Percentiles rank a stretch among this genome's conserved stretches.
Conservation (phyloP, 2,329 filamentous ascomycete genomes). For the Pseudogymnoascus sp. region DNA sequence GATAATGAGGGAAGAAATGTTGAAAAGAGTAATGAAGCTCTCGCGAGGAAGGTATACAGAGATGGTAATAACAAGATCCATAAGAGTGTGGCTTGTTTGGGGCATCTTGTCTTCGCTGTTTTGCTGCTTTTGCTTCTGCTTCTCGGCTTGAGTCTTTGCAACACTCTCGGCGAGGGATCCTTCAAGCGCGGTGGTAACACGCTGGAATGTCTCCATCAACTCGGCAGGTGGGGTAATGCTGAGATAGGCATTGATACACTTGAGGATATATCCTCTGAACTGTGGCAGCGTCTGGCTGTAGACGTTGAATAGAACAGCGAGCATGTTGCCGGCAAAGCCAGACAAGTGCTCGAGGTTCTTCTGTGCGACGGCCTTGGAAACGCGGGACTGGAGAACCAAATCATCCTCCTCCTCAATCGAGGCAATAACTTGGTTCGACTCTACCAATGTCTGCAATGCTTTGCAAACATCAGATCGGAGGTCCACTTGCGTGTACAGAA, state of each 20-base stretch:
- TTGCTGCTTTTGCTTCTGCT: conserved; percentile 54
- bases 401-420: conserved; percentile 60
- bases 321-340: conserved; percentile 74
- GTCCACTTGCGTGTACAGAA: conserved; percentile 87
- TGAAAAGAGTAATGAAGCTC: conserved; percentile 78
- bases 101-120: conserved; percentile 66
- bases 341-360: conserved; percentile 79
- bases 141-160: conserved; percentile 55
- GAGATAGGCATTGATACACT: conserved; percentile 90
- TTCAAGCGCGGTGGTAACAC: conserved; percentile 79
- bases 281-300: conserved; percentile 95
- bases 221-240: conserved; percentile 76
- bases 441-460: conserved; percentile 76
- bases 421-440: conserved; percentile 80
- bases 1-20: conserved; percentile 76
- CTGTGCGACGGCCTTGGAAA: conserved; percentile 66
- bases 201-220: conserved; percentile 79
- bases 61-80: conserved; percentile 95
- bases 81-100: conserved; percentile 86
- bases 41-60: conserved; percentile 84
- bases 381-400: conserved; percentile 67
- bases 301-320: conserved; percentile 97
- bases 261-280: conserved; percentile 80
- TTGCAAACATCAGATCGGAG: conserved; percentile 82
- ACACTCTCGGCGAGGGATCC: conserved; percentile 54